phyloP scores from a whole-genome alignment of 2,329 filamentous ascomycete species.

The Pseudocercospora fijiensis region DNA sequence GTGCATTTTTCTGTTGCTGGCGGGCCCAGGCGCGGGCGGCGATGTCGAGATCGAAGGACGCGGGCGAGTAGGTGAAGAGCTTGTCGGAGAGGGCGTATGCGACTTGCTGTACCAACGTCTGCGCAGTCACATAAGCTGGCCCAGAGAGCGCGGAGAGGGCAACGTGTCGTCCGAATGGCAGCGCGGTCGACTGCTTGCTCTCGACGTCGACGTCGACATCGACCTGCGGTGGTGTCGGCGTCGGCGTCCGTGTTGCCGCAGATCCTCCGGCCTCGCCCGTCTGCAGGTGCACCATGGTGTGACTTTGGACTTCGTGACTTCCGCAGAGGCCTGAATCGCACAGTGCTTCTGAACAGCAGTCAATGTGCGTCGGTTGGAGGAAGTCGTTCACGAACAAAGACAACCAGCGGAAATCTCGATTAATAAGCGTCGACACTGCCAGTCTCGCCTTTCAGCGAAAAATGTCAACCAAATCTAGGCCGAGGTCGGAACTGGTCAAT shows the following conservation, averaged over 20 bases:
- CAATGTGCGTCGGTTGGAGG: background rate
- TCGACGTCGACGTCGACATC: background rate
- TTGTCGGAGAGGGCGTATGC: constrained; percentile 94
- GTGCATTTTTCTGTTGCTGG: constrained; percentile 70
- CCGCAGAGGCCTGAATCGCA: background rate
- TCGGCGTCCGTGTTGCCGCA: constrained; percentile 1
- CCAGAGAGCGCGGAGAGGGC: constrained; percentile 66
- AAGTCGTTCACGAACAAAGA: background rate
- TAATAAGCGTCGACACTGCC: background rate
- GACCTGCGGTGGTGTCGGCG: too few relatives aligned
- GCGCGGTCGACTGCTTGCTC: constrained; percentile 45
- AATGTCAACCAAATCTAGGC: background rate
- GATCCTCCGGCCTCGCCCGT: constrained; percentile 35
- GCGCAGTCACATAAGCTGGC: constrained; percentile 88
- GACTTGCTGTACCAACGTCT: constrained; percentile 92
- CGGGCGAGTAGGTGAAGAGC: constrained; percentile 93
- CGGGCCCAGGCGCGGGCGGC: constrained; percentile 76
- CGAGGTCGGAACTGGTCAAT: background rate
- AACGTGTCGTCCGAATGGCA: constrained; percentile 55
- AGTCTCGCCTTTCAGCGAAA: background rate
- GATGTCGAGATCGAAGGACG: constrained; percentile 85
- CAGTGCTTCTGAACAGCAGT: background rate
- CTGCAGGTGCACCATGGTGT: constrained; percentile 38
- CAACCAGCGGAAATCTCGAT: background rate
- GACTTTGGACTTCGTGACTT: constrained; percentile 9